Conservation (phyloP, 352 stramenopile species). For the Lagenidium giganteum region DNA sequence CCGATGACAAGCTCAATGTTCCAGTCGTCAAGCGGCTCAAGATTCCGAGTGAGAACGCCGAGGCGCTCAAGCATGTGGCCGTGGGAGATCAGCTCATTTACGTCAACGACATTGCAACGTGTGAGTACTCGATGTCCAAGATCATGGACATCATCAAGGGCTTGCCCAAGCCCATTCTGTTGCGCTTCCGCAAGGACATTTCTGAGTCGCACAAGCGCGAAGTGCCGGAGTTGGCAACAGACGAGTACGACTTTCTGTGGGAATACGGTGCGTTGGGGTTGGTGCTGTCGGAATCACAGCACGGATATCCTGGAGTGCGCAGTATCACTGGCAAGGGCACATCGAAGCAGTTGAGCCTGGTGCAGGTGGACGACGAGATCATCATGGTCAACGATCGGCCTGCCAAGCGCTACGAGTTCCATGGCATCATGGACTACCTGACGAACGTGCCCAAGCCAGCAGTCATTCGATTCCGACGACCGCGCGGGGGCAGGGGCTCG, state of each 20-base stretch:
- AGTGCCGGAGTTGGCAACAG: constrained; percentile 40
- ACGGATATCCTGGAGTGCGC: constrained; percentile 62
- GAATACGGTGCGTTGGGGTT: constrained; percentile 72
- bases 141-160: constrained; percentile 77
- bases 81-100: constrained; percentile 76
- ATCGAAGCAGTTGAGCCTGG: constrained; percentile 57
- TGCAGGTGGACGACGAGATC: constrained; percentile 78
- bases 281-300: constrained; percentile 52
- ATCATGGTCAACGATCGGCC: constrained; percentile 70
- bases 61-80: constrained; percentile 34
- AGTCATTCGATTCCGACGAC: constrained; percentile 64
- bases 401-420: constrained; percentile 50
- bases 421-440: constrained; percentile 80
- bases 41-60: constrained; percentile 57
- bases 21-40: constrained; percentile 76
- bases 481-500: neutral
- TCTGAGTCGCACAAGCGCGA: constrained; percentile 39
- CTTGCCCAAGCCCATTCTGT: constrained; percentile 70
- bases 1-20: constrained; percentile 58
- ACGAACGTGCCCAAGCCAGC: constrained; percentile 82
- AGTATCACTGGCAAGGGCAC: constrained; percentile 80
- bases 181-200: constrained; percentile 67
- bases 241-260: constrained; percentile 85
- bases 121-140: constrained; percentile 63
- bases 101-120: constrained; percentile 67